phyloP scores from a whole-genome alignment of 2,329 filamentous ascomycete genomes.

The Botrytis aclada region DNA sequence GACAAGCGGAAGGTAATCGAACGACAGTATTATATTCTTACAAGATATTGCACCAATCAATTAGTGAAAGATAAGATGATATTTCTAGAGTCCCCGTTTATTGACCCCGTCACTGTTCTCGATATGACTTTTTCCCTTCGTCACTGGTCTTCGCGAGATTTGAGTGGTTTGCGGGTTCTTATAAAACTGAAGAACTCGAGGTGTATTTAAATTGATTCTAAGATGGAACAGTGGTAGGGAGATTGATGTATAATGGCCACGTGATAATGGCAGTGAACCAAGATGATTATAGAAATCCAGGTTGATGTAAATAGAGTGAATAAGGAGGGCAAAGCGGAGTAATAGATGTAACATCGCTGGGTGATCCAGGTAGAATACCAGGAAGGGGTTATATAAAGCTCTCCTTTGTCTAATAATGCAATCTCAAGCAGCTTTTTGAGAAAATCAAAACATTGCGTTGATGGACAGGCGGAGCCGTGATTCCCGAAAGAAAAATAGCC shows the following conservation, averaged over 20 bases:
- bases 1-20: background rate
- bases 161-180: background rate
- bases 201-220: background rate
- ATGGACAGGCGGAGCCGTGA: too few relatives aligned
- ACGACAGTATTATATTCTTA: background rate
- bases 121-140: rapidly evolving
- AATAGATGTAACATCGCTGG: background rate
- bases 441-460: too few relatives aligned
- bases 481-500: background rate
- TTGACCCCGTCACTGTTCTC: background rate
- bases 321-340: rapidly evolving
- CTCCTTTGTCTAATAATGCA: background rate
- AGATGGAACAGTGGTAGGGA: rapidly evolving
- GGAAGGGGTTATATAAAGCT: too few relatives aligned
- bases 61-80: rapidly evolving
- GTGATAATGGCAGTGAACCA: background rate
- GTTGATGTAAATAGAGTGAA: background rate
- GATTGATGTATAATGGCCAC: rapidly evolving
- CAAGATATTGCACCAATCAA: rapidly evolving
- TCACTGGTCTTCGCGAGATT: rapidly evolving
- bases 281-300: rapidly evolving
- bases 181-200: background rate
- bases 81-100: too few relatives aligned
- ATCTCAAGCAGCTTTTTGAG: too few relatives aligned
- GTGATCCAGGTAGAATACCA: too few relatives aligned